Evolutionary conservation across 208 protist species (phyloP), one percentile per base, ranked within the genome.

Genomic region (Leptomonas seymouri): DNA sequence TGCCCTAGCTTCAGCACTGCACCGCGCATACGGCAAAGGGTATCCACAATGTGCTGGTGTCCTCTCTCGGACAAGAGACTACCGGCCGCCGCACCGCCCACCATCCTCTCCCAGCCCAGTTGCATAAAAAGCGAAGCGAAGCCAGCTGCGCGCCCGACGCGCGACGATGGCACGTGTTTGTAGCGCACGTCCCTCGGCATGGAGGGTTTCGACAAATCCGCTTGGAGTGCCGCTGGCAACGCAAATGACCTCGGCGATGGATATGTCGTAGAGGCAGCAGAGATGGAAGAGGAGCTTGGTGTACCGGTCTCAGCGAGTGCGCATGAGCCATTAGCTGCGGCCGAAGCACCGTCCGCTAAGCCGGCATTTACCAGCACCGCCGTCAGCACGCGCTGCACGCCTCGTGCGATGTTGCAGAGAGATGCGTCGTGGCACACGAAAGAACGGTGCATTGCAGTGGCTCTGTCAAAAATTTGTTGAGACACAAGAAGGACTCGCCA

Each of bases 1-100:
- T 99, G 98, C 1, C 97, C 98, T n/a, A 99, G 84, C 70, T 99
- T 99, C 58, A 99, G 62, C 57, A 93, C 89, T 9, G 85, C 80
- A 3, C 89, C 89, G 28, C 98, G 86, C 98, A 99, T 99, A 31
- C 93, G 88, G 61, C 97, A 98, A 25, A 99, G 83, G 20, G 96
- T 97, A 18, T 97, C 83, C 5, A 97, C 95, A n/a, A 99, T 87
- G 63, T 86, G 80, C 55, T 95, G 70, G 54, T 93, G 87, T 0
- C 81, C 77, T 21, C 66, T 44, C 41, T 60, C 53, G 3, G 87
- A 84, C 31, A 96, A 49, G 1, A 92, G 15, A 7, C 78, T 71
- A 23, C 78, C 74, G 30, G 55, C 58, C 4, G 84, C 73, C 5
- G 70, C 74, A 21, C 27, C 46, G 27, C 74, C 81, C 0, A 66